Percentiles rank a stretch among this genome's conserved stretches.
Conservation (phyloP, 2,329 filamentous ascomycete genomes). For the Xylariaceae sp. region DNA sequence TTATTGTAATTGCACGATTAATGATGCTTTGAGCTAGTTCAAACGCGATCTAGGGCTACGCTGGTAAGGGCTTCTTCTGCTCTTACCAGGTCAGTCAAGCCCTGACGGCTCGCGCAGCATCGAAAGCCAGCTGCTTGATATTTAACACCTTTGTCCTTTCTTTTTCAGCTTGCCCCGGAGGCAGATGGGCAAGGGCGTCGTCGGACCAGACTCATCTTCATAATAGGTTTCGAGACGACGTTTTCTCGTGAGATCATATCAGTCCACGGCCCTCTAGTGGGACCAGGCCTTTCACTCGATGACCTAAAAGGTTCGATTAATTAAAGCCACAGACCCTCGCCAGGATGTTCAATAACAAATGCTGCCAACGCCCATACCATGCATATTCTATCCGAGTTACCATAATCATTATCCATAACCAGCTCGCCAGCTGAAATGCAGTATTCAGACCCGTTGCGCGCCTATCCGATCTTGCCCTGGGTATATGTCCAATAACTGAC, state of each 20-base stretch:
- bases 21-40: conserved; percentile 19
- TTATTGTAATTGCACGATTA: conserved; percentile 14
- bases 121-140: background rate
- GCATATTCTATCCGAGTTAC: conserved; percentile 9
- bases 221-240: conserved; percentile 4
- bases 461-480: conserved; percentile 19
- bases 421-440: conserved; percentile 20
- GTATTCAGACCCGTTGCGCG: conserved; percentile 6
- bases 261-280: conserved; percentile 1
- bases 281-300: conserved; percentile 1
- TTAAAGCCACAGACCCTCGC: conserved; percentile 8
- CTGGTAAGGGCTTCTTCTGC: background rate
- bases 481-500: conserved; percentile 23
- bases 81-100: background rate
- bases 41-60: conserved; percentile 2
- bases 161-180: no score
- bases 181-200: no score
- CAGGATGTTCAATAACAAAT: conserved; percentile 19
- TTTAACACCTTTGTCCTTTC: background rate
- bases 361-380: conserved; percentile 13
- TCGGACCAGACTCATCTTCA: no score
- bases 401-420: conserved; percentile 5
- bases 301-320: background rate
- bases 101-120: conserved; percentile 2
- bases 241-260: conserved; percentile 10